phyloP scores from a whole-genome alignment of 2,329 filamentous ascomycete genomes.

The Teratosphaeria destructans region DNA sequence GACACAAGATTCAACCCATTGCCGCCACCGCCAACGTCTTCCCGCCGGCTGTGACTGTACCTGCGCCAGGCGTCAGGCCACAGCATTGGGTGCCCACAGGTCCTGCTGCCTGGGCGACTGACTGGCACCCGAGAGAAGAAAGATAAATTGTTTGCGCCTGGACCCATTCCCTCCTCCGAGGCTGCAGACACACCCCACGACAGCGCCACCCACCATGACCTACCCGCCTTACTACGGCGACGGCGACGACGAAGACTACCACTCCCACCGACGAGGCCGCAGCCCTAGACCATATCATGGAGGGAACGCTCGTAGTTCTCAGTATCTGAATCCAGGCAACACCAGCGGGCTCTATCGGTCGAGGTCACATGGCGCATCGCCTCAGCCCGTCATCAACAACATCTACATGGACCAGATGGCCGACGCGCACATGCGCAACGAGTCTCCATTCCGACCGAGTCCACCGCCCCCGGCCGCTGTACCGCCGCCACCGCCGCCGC shows the following conservation, averaged over 20 bases:
- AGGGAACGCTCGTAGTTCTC: constrained; percentile 10
- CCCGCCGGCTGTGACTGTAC: not conserved
- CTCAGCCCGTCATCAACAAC: constrained; percentile 37
- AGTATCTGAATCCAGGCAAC: constrained; percentile 15
- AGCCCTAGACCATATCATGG: constrained; percentile 4
- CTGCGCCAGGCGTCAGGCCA: not conserved
- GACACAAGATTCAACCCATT: not conserved
- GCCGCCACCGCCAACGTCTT: not conserved
- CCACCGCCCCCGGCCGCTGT: constrained; percentile 9
- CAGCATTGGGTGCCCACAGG: not conserved
- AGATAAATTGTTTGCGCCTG: not conserved
- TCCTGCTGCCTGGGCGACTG: not conserved
- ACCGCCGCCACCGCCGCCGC: not conserved
- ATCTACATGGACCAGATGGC: constrained; percentile 32
- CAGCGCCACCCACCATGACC: not conserved
- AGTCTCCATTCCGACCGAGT: constrained; percentile 20
- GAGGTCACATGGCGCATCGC: constrained; percentile 33
- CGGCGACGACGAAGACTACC: constrained; percentile 7
- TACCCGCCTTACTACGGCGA: constrained; percentile 13
- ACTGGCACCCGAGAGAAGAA: not conserved
- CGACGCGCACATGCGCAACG: constrained; percentile 13
- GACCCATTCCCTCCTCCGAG: not conserved
- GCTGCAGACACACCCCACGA: not conserved
- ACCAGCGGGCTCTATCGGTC: constrained; percentile 31
- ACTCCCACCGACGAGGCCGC: constrained; percentile 12